Base-by-base conservation (phyloP, 805 yeast genomes). In the Ogataea ramenticola region DNA sequence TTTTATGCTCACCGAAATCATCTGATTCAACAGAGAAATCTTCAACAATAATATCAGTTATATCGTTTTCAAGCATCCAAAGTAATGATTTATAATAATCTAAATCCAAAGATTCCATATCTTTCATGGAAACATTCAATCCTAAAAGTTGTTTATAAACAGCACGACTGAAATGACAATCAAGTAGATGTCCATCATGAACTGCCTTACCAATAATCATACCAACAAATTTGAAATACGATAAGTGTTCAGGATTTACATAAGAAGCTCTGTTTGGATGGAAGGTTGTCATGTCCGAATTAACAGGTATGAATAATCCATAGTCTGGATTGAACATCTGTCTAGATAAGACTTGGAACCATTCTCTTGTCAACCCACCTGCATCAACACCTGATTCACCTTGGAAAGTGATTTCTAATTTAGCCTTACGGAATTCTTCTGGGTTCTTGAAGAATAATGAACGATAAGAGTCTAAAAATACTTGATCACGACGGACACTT, bases 371-470 rank as follows among this genome's bases (percentile, higher is more conserved):
- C 15, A 93, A 82, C 35, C 99, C 99, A 52, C 99, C 99, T 3
- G 96, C 99, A 70, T 93, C 99, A 40, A 93, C 86, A 52, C 98
- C 99, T 43, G 84, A 84, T 62, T 93, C 99, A 1, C 96, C 96
- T 49, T 80, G 80, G 67, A 93, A 93, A n/a, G 75, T 74, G 36
- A 93, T 79, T 41, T 84, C 90, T 52, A 93, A 66, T 51, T 81
- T 82, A 2, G 90, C 74, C 40, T 78, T 72, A 52, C 80, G 77
- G 56, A 89, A 78, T 44, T 84, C 91, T 10, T 80, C 86, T 29
- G 79, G 77, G 0, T 85, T 67, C 54, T 88, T 86, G 70, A 82
- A 87, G 58, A 87, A 86, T 35, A 90, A 64, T 1, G 91, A 72
- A 41, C 95, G 70, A 64, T 86, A 90, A 1, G 97, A 86, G 57